Evolutionary conservation across 176 grass and related monocot species (phyloP).

Genomic region (Guadua angustifolia): DNA sequence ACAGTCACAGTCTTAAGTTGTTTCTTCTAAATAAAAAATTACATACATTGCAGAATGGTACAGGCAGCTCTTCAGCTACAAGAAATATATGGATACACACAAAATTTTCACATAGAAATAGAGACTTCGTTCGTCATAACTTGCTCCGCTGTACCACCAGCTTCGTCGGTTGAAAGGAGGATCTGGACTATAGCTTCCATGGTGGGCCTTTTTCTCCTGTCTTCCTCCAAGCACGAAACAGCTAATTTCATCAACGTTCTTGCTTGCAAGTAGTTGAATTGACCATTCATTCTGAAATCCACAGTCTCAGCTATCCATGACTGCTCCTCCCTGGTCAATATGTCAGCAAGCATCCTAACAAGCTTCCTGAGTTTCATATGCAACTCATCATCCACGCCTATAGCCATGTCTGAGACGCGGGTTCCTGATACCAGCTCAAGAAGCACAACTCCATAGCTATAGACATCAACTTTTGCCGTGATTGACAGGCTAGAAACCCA

Average conservation of each 20-base stretch:
- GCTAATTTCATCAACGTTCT: background rate
- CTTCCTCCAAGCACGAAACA: background rate
- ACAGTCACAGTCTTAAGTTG: background rate
- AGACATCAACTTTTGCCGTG: conserved; percentile 9
- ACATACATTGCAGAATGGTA: background rate
- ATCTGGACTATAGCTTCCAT: background rate
- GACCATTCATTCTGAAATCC: background rate
- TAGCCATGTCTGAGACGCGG: conserved; percentile 21
- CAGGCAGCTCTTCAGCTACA: too few species aligned
- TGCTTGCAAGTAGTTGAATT: background rate
- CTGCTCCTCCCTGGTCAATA: background rate
- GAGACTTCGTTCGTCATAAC: too few species aligned
- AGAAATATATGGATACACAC: too few species aligned
- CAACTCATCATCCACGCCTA: background rate
- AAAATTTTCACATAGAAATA: too few species aligned
- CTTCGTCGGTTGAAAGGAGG: background rate
- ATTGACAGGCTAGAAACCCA: conserved; percentile 1
- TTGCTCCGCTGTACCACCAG: background rate
- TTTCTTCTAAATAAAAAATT: background rate
- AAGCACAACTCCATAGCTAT: conserved; percentile 5
- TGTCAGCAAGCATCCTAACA: background rate
- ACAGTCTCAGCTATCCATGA: background rate
- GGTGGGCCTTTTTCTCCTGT: background rate
- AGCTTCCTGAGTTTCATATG: background rate
- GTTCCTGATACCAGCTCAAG: conserved; percentile 33